phyloP scores from a whole-genome alignment of 768 basidiomycete species.

The Collybia nuda region DNA sequence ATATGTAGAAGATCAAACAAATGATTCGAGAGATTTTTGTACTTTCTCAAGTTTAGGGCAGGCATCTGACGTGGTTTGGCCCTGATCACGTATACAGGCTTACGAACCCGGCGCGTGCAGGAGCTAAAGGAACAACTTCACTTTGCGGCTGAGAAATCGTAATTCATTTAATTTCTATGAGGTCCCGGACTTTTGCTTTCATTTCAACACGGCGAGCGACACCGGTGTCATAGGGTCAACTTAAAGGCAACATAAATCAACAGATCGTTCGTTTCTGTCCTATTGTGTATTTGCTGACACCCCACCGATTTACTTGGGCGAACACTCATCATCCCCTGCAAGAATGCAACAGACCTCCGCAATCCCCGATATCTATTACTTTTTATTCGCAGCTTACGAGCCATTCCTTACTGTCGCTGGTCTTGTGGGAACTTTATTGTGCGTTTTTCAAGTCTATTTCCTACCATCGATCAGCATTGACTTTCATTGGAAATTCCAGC shows the following conservation, averaged over 20 bases:
- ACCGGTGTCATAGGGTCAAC: no score
- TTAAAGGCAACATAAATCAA: no score
- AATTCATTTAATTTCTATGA: constrained; percentile 14
- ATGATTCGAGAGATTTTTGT: constrained; percentile 14
- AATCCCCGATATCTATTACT: constrained; percentile 72
- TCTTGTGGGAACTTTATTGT: constrained; percentile 62
- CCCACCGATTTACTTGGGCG: constrained; percentile 4
- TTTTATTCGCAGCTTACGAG: constrained; percentile 73
- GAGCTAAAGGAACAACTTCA: constrained; percentile 1
- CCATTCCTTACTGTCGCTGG: constrained; percentile 65
- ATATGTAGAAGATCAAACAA: constrained; percentile 22
- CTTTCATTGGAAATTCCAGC: constrained; percentile 23
- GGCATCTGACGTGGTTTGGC: constrained; percentile 15
- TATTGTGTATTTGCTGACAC: constrained; percentile 6
- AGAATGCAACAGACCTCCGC: constrained; percentile 54
- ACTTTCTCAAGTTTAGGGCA: constrained; percentile 39
- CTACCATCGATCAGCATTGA: neutral
- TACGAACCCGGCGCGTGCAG: constrained; percentile 11
- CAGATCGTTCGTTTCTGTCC: neutral
- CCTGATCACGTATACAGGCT: constrained; percentile 11
- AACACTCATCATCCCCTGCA: neutral
- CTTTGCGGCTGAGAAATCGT: constrained; percentile 17
- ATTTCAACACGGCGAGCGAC: neutral
- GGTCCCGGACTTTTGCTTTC: constrained; percentile 5
- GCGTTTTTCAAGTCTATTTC: constrained; percentile 16